Base-by-base conservation (phyloP, 768 basidiomycete genomes). In the Obba rivulosa region DNA sequence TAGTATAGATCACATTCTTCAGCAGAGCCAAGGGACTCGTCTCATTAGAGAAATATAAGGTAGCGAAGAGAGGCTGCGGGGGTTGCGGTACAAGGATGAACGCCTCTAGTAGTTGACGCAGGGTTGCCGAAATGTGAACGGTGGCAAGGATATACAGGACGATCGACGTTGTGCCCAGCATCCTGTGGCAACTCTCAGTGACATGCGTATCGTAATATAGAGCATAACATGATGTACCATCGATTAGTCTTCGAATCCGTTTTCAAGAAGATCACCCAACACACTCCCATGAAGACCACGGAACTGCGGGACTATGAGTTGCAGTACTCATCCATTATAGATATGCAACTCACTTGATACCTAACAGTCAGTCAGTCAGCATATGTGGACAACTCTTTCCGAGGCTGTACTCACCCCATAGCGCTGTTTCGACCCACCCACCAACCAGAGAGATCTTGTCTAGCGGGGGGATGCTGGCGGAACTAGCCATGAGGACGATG, bases 31-130 rank as follows among this genome's bases (percentile, higher is more conserved):
- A 13, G 7, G 38, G 46, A 7, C 22, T 20, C 4, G 8, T 22
- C 22, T 25, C 36, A 38, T 39, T 38, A 8, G 40, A 8, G 4
- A 11, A 40, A 37, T 48, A 48, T 14, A 41, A 13, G 11, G 28
- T 28, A 18, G 22, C 14, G n/a, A 25, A 43, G 9, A 43, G 20
- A 9, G 43, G 25, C 14, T 21, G 43, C 18, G 28, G 16, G 17
- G 18, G 20, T 9, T 11, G 16, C 14, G 43, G 43, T n/a, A 43
- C 20, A n/a, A 24, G 11, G n/a, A 31, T 24, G 25, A 43, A 43
- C n/a, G 43, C 43, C 20, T 43, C 43, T 8, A 43, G 43, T 7
- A 43, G 24, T n/a, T 43, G 43, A 4, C 43, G 24, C 25, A 43
- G 24, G 3, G 43, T 24, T 17, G 20, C 16, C 20, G 43, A 11